These are phyloP conservation scores for Boletus holoroseus DNA, from an alignment of 1,284 basidiomycete genomes.

Conservation along the genomic window DNA sequence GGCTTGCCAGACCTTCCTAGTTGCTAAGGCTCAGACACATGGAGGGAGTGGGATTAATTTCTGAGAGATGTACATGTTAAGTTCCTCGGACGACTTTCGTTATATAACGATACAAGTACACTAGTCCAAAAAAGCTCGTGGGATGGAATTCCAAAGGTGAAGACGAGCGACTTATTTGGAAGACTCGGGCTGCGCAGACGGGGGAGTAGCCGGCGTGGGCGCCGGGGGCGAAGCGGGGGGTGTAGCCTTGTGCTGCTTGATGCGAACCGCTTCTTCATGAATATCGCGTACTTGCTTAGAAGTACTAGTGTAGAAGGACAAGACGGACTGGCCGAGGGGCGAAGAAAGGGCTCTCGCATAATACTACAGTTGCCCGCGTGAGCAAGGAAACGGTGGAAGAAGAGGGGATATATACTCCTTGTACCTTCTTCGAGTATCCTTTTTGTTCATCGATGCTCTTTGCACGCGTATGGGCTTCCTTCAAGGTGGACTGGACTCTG, in stretches of 20 bases:
- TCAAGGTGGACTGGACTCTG: constrained; percentile 62
- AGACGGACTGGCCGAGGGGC: constrained; percentile 72
- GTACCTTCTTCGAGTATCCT: constrained; percentile 64
- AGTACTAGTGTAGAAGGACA: constrained; percentile 72
- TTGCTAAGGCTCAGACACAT: background rate
- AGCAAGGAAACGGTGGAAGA: background rate
- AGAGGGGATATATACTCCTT: constrained; percentile 45
- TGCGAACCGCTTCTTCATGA: constrained; percentile 81
- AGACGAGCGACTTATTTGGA: constrained; percentile 3
- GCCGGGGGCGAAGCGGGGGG: constrained; percentile 18
- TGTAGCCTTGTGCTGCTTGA: constrained; percentile 54
- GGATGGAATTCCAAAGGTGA: background rate
- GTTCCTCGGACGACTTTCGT: background rate
- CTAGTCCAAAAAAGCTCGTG: background rate
- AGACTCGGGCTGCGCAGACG: constrained; percentile 10
- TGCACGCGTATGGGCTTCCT: constrained; percentile 57
- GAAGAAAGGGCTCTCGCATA: constrained; percentile 73
- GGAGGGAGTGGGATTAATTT: background rate
- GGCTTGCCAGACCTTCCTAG: background rate
- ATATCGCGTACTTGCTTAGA: constrained; percentile 80
- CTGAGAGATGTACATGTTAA: background rate
- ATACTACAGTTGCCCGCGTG: constrained; percentile 46
- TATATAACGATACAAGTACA: constrained; percentile 15
- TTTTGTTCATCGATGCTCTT: constrained; percentile 76
- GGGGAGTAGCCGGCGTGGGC: constrained; percentile 8